Evolutionary conservation across 306 rosid genomes (phyloP).

Genomic region (Prosopis cineraria): DNA sequence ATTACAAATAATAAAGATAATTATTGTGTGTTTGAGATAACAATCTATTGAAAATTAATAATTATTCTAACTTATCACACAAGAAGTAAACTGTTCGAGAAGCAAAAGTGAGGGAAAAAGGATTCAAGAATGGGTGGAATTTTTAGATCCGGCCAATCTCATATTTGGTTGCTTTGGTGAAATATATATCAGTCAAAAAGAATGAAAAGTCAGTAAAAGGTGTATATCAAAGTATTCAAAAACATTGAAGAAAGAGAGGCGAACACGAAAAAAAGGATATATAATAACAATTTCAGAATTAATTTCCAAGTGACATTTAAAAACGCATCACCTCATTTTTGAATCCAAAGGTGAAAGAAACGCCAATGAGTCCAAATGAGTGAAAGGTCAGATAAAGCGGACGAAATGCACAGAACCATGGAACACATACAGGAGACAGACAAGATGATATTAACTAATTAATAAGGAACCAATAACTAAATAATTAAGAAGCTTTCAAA

Average conservation of each 20-base stretch:
- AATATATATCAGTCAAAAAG: not conserved
- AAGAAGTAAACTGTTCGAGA: not conserved
- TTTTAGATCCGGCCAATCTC: not conserved
- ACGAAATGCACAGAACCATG: not conserved
- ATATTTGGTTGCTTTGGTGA: not conserved
- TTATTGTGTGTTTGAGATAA: no score
- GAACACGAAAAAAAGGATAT: not conserved
- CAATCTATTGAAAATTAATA: no score
- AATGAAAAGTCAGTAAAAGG: not conserved
- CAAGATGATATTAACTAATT: not conserved
- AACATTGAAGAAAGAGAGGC: not conserved
- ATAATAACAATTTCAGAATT: not conserved
- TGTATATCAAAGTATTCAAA: not conserved
- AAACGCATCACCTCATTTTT: no score
- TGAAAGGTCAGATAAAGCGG: not conserved
- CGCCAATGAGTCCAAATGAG: not conserved
- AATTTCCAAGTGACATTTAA: not conserved
- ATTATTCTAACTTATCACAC: no score
- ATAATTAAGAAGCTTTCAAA: constrained; percentile 50
- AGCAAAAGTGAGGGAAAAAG: not conserved
- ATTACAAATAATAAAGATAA: no score
- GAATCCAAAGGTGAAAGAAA: no score
- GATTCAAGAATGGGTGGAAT: not conserved
- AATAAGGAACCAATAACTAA: not conserved
- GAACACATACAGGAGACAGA: not conserved